Conservation (phyloP, 805 yeast genomes). For the Diddensiella caesifluorescens region DNA sequence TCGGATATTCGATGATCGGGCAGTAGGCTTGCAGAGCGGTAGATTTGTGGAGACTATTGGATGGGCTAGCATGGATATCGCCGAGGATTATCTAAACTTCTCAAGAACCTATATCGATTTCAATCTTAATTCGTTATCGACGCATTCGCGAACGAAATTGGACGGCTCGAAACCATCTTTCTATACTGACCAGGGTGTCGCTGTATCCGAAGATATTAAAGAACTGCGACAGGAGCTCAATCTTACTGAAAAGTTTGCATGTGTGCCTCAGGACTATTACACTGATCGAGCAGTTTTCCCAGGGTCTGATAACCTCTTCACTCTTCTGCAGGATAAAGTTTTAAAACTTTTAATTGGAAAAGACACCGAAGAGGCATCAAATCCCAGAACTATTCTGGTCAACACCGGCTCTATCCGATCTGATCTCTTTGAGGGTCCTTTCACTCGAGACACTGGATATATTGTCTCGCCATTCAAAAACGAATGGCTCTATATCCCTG, state of each 20-base stretch:
- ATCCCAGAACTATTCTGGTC: constrained; percentile 51
- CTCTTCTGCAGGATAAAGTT: constrained; percentile 52
- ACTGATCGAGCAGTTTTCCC: constrained; percentile 63
- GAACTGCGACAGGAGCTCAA: constrained; percentile 43
- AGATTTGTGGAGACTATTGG: constrained; percentile 93
- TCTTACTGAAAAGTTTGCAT: constrained; percentile 54
- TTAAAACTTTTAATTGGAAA: constrained; percentile 38
- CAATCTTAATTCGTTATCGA: constrained; percentile 61
- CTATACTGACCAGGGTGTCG: constrained; percentile 51
- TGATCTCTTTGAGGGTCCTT: constrained; percentile 79
- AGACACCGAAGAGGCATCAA: constrained; percentile 27
- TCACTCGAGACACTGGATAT: constrained; percentile 71
- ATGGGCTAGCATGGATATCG: constrained; percentile 55
- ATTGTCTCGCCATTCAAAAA: constrained; percentile 83
- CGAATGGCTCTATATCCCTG: constrained; percentile 62
- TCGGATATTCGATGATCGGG: constrained; percentile 53
- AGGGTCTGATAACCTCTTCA: constrained; percentile 51
- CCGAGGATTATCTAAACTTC: constrained; percentile 30
- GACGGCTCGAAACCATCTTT: constrained; percentile 31
- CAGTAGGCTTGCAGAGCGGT: constrained; percentile 87
- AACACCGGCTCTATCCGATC: constrained; percentile 88
- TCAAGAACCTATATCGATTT: constrained; percentile 78
- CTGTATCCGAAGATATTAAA: constrained; percentile 42
- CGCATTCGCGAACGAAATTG: constrained; percentile 44
- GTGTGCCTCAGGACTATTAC: constrained; percentile 61